Conservation (phyloP, 352 stramenopile genomes). For the Phytopythium sindhum region DNA sequence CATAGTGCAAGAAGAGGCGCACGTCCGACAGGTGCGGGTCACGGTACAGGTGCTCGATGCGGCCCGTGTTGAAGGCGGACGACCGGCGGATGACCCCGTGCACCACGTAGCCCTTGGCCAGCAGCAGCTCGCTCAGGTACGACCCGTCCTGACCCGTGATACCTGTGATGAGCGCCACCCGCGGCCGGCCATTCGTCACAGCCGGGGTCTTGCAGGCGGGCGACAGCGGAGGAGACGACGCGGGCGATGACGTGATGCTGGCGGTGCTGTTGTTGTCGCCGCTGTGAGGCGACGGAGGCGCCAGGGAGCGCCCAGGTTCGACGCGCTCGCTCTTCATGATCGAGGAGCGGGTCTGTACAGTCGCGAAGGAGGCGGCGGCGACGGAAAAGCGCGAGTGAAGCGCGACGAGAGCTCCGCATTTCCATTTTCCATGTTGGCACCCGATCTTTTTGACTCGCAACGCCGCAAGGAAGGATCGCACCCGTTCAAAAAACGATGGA, state of each 20-base stretch:
- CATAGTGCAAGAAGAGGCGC: conserved; percentile 98
- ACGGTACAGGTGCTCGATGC: conserved; percentile 97
- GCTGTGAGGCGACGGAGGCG: neutral
- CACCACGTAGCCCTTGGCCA: conserved; percentile 96
- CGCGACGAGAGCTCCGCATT: too few species aligned
- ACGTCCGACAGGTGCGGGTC: conserved; percentile 93
- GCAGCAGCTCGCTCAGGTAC: conserved; percentile 96
- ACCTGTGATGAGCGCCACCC: conserved; percentile 94
- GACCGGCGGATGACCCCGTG: conserved; percentile 96
- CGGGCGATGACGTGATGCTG: neutral
- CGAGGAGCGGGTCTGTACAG: neutral
- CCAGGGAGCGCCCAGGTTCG: neutral
- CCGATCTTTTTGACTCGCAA: neutral
- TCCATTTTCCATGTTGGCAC: too few species aligned
- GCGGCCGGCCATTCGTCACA: conserved; percentile 8
- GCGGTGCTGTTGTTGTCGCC: neutral
- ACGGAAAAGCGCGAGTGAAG: neutral
- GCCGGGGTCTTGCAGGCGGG: neutral
- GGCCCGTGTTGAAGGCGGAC: conserved; percentile 98
- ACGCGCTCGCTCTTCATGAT: neutral
- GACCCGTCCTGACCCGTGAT: conserved; percentile 99
- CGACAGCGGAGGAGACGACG: neutral
- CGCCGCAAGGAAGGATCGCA: neutral
- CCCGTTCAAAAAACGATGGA: neutral
- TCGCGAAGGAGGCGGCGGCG: neutral